Percentiles rank a stretch among this genome's conserved stretches.
phyloP scores from a whole-genome alignment of 768 basidiomycete genomes.

The Daedaleopsis nitida region DNA sequence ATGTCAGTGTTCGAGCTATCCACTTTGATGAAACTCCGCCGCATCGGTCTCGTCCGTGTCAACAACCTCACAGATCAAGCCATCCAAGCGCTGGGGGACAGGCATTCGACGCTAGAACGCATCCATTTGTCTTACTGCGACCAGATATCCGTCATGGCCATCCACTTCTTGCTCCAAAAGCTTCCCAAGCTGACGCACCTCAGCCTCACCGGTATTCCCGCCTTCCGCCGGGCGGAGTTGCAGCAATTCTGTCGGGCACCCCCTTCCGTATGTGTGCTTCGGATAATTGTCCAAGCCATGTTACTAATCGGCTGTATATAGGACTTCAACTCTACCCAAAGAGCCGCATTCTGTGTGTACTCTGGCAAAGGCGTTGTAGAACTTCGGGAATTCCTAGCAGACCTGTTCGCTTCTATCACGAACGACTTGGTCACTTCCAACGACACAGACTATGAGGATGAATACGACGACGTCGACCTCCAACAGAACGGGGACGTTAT shows the following conservation, averaged over 20 bases:
- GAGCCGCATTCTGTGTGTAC: conserved; percentile 93
- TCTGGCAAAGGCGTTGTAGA: conserved; percentile 89
- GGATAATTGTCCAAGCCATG: neutral
- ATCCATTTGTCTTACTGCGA: conserved; percentile 98
- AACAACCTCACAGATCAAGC: conserved; percentile 93
- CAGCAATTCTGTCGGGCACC: conserved; percentile 90
- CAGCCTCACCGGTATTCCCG: conserved; percentile 94
- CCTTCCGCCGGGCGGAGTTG: conserved; percentile 82
- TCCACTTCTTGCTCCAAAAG: conserved; percentile 87
- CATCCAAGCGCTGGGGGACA: conserved; percentile 83
- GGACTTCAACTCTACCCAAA: conserved; percentile 92
- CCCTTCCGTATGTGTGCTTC: conserved; percentile 64
- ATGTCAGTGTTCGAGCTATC: conserved; percentile 93
- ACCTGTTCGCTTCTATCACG: conserved; percentile 73
- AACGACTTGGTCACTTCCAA: conserved; percentile 59
- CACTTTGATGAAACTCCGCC: conserved; percentile 82
- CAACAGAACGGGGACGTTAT: neutral
- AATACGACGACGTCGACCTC: conserved; percentile 7
- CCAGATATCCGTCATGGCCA: conserved; percentile 88
- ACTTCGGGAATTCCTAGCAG: conserved; percentile 77
- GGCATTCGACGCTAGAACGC: conserved; percentile 86
- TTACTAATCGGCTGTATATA: conserved; percentile 30
- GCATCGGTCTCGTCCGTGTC: conserved; percentile 94
- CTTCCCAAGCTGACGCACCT: conserved; percentile 93
- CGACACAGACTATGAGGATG: conserved; percentile 40